Base-by-base conservation (phyloP, 83 land plant genomes). In the Larix sibirica region DNA sequence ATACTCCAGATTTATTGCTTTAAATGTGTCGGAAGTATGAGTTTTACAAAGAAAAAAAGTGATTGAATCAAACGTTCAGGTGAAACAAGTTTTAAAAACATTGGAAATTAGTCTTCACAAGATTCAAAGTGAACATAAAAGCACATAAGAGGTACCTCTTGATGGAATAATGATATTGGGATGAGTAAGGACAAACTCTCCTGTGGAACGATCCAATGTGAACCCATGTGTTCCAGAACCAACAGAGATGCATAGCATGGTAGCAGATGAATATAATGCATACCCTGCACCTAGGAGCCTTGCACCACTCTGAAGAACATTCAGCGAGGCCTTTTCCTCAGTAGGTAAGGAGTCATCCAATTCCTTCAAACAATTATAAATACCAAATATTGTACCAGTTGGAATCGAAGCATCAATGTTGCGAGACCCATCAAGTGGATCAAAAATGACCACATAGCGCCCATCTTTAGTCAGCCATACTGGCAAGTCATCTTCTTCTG, bases 351-450 rank as follows among this genome's bases (percentile, higher is more conserved):
- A 80, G 75, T 88, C 94, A 80, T 89, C 90, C 13, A 94, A 81
- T 79, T 94, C 97, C 44, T 85, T 85, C 42, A 97, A 89, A 42
- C 92, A 89, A 8, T 86, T 89, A 79, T 97, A 97, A 38, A 96
- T 85, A 17, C 99, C 96, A 84, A 96, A 94, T 33, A 97, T 97
- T 28, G 99, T 97, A 36, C 98, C 99, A 60, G 99, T 97, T 13
- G 99, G 99, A 80, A 96, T 97, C 1, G 96, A 96, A 0, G 97
- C 99, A 86, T 97, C 99, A 75, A 97, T 94, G 81, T 96, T 96
- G 47, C 97, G 87, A 23, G 99, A 96, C 26, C 99, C 99, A 82
- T 97, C 99, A 42, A 97, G 91, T 62, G 99, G 99, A 83, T 97
- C 99, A 56, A 91, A 88, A 23, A 93, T 99, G 64, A 94, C 97